Base-by-base conservation (phyloP, 2,329 filamentous ascomycete genomes). In the Colletotrichum sidae region DNA sequence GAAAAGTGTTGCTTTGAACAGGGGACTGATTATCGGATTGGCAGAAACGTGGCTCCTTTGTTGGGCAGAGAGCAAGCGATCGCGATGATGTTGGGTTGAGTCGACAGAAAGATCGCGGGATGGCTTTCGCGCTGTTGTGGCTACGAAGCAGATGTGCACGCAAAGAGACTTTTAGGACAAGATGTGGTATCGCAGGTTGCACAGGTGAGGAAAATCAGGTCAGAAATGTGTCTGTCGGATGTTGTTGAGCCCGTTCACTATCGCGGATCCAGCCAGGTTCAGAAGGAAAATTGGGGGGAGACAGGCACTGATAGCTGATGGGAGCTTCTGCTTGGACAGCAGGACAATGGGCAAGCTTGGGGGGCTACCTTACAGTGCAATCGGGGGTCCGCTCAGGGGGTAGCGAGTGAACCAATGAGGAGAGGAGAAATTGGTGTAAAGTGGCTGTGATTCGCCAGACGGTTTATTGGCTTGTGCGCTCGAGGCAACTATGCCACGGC, bases 181-280 rank as follows among this genome's bases (percentile, higher is more conserved):
- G 47, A 63, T 56, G 52, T 47, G 49, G 49, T 49, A 33, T 39
- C 44, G 33, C 51, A 35, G 51, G 25, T 47, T 38, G 52, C 53
- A 62, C 45, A 25, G 25, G 25, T 25, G 46, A 52, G 10, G 46
- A 41, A 38, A 51, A 59, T 67, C 50, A 57, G 54, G 34, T 42
- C 59, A 61, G 59, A 55, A 59, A 41, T 42, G 51, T 8, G 57
- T 61, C 44, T 13, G 53, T 60, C 55, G 56, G 60, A 56, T 58
- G 60, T 66, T 68, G 62, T 67, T 68, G 67, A 67, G 67, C 52
- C 60, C 53, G 53, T 46, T 59, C 47, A 51, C 55, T 63, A 66
- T 63, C 63, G 47, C 50, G 46, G 60, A 55, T 49, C 55, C 54
- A 47, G 60, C 45, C 17, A 42, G 46, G 38, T 39, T 25, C 25